Evolutionary conservation across 495 filamentous ascomycete genomes (phyloP), one percentile per base, ranked within the genome.

Genomic region (Penicillium mononematosum): DNA sequence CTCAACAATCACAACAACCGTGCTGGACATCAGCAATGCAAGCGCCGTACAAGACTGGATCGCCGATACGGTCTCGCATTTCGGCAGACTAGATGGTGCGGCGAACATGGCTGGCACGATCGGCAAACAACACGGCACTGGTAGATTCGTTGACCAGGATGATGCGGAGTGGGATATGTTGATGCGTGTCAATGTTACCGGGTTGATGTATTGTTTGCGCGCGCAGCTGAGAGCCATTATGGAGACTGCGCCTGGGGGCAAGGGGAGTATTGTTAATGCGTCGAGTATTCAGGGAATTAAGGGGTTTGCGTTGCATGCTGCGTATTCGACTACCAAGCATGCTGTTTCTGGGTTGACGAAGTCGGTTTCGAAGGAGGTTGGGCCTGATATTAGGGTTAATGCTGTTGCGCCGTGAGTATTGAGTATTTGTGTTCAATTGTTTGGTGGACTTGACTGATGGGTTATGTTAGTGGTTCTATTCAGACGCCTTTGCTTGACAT

Each of bases 261-360:
- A 27, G 6, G 78, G 75, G 0, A 82, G 78, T 56, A 84, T 88
- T 62, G 84, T 88, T n/a, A 85, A 82, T 68, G 81, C 81, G 19
- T 69, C 77, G 12, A 81, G 79, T 53, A 75, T 82, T 32, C 76
- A 80, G 20, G 85, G 84, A 0, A 25, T 85, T 14, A 67, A 67
- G 50, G 85, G 84, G 56, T 69, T 67, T 60, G 46, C 75, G 10
- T 71, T 74, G 24, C 69, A 74, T 65, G 75, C 72, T 7, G 77
- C 81, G 25, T 87, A 88, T 67, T 73, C 74, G 48, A 75, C 81
- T 10, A 81, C 75, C 25, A 86, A 86, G 69, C 77, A 82, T 64
- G 84, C 77, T 12, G 77, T 88, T 39, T 68, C 85, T 42, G 85
- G 83, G 16, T 64, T 88, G 60, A 85, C 82, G 11, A 78, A 69